phyloP scores from a whole-genome alignment of 2,329 filamentous ascomycete genomes.

The Diatrype stigma region DNA sequence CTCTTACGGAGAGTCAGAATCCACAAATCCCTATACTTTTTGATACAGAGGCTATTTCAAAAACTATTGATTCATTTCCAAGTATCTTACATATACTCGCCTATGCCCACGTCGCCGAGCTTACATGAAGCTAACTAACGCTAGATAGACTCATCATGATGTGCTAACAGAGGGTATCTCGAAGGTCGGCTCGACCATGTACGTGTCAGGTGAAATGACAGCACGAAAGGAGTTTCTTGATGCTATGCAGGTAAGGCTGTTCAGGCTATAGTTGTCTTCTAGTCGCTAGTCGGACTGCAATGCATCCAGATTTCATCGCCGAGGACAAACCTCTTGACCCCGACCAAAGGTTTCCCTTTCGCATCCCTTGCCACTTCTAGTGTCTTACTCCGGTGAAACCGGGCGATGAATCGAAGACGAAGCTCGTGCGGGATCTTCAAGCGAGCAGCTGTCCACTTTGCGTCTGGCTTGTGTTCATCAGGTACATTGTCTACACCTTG shows the following conservation, averaged over 20 bases:
- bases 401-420: conserved; percentile 41
- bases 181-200: too few species aligned
- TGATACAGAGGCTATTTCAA: too few species aligned
- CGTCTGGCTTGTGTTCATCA: conserved; percentile 48
- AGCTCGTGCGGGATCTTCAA: conserved; percentile 57
- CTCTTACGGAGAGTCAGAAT: neutral
- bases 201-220: too few species aligned
- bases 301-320: conserved; percentile 52
- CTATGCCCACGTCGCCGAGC: too few species aligned
- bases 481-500: conserved; percentile 40
- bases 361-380: conserved; percentile 31
- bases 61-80: too few species aligned
- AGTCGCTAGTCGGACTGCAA: conserved; percentile 30
- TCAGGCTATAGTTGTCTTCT: neutral
- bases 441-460: conserved; percentile 55
- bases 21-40: too few species aligned
- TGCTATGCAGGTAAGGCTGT: neutral
- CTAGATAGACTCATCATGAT: too few species aligned
- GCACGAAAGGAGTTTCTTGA: too few species aligned
- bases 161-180: too few species aligned
- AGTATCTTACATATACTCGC: too few species aligned
- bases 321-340: conserved; percentile 24
- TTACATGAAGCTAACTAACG: too few species aligned
- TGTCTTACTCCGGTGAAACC: conserved; percentile 36
- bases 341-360: conserved; percentile 32